These are phyloP conservation scores for Xylariaceae sp. DNA, from an alignment of 2,329 filamentous ascomycete genomes.

Conservation along the genomic window DNA sequence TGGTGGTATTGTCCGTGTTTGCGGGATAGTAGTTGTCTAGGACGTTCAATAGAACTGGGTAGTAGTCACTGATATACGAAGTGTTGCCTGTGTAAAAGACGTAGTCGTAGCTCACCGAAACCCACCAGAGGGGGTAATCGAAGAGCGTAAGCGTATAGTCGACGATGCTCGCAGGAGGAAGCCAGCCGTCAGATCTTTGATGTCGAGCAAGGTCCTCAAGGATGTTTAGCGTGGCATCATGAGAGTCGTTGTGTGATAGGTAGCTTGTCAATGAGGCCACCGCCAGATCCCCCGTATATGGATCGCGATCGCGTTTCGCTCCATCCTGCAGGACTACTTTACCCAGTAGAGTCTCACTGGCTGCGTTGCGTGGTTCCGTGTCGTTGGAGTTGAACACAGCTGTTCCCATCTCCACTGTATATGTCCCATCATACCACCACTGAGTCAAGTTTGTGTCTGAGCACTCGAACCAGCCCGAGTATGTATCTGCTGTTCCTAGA, in stretches of 20 bases:
- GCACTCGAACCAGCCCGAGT: constrained; percentile 51
- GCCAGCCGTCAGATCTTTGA: constrained; percentile 51
- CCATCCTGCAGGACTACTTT: constrained; percentile 50
- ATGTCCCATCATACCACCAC: constrained; percentile 53
- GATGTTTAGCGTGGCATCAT: constrained; percentile 43
- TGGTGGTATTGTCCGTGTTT: constrained; percentile 38
- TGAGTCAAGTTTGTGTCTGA: constrained; percentile 48
- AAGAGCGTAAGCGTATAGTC: constrained; percentile 47
- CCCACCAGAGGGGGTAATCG: constrained; percentile 55
- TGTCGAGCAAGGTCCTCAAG: constrained; percentile 48
- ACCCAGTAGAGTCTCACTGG: constrained; percentile 41
- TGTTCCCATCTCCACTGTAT: constrained; percentile 50
- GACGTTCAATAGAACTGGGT: constrained; percentile 37
- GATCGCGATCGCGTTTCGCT: constrained; percentile 51
- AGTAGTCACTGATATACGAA: constrained; percentile 41
- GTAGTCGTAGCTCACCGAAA: constrained; percentile 46
- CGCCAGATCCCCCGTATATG: constrained; percentile 52
- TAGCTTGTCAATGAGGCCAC: constrained; percentile 48
- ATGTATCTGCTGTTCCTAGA: constrained; percentile 47
- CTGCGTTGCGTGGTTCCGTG: constrained; percentile 46
- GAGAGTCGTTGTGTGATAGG: constrained; percentile 43
- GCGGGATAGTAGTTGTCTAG: constrained; percentile 47
- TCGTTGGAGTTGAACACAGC: constrained; percentile 46
- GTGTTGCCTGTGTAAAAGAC: constrained; percentile 49
- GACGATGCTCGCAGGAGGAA: constrained; percentile 52